phyloP scores from a whole-genome alignment of 192 early-diverging fungal species.

The Coemansia sp. region DNA sequence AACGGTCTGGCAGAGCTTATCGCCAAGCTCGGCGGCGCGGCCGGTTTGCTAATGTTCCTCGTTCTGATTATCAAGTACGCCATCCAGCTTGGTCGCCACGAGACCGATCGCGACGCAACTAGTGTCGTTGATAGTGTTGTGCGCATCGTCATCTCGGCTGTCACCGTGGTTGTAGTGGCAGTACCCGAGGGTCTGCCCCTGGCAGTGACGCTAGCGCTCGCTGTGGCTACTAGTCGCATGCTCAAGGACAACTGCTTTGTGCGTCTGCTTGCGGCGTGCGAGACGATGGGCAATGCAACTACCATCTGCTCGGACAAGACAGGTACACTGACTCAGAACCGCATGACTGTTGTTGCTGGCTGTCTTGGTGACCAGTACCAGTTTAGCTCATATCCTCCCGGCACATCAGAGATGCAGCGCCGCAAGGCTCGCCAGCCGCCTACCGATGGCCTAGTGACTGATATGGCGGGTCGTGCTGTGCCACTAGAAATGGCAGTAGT shows the following conservation, averaged over 20 bases:
- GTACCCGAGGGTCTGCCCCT: conserved; percentile 98
- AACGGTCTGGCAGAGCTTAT: conserved; percentile 88
- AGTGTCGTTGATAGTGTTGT: conserved; percentile 68
- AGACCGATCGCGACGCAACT: conserved; percentile 53
- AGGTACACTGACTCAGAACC: conserved; percentile 96
- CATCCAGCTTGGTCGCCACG: conserved; percentile 59
- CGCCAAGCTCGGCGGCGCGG: conserved; percentile 89
- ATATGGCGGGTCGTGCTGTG: conserved; percentile 55
- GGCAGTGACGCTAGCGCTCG: conserved; percentile 95
- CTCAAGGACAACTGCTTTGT: conserved; percentile 98
- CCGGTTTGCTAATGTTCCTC: conserved; percentile 86
- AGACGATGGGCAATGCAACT: conserved; percentile 99
- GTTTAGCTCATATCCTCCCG: conserved; percentile 59
- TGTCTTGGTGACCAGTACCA: conserved; percentile 77
- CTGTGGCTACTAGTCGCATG: conserved; percentile 94
- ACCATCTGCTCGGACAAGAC: conserved; percentile 99
- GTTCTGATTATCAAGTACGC: conserved; percentile 88
- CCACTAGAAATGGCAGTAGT: conserved; percentile 44
- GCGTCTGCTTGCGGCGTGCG: conserved; percentile 93
- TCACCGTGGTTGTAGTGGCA: conserved; percentile 96
- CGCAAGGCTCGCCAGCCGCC: conserved; percentile 48
- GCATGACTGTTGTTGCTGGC: conserved; percentile 96
- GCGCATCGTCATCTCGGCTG: conserved; percentile 84
- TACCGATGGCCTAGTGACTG: conserved; percentile 50
- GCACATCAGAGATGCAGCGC: conserved; percentile 57